Percentiles rank a stretch among this genome's conserved stretches.
These are phyloP conservation scores for Noccaea bulbosa DNA, from an alignment of 345 rosid species.

Conservation along the genomic window DNA sequence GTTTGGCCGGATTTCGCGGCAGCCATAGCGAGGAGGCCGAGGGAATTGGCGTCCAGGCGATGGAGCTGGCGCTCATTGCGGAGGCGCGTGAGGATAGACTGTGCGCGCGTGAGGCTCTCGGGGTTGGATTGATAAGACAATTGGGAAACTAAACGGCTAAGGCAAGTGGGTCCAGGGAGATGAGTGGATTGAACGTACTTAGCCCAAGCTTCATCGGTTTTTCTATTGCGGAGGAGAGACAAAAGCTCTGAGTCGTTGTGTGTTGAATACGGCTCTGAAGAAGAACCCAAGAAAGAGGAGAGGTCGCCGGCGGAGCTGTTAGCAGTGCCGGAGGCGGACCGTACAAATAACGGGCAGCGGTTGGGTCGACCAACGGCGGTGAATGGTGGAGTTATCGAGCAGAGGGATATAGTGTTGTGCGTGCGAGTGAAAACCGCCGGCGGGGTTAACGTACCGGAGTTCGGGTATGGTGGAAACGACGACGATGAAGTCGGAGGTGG, in stretches of 20 bases:
- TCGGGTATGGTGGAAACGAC: slow-evolving; percentile 27
- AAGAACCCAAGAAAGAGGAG: slow-evolving; percentile 18
- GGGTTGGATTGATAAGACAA: slow-evolving; percentile 67
- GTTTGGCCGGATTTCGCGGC: slow-evolving; percentile 79
- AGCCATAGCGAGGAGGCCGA: slow-evolving; percentile 82
- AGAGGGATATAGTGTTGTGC: slow-evolving; percentile 34
- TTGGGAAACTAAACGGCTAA: slow-evolving; percentile 90
- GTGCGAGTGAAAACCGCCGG: slow-evolving; percentile 13
- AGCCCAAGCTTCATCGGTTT: slow-evolving; percentile 84
- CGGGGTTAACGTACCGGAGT: background rate
- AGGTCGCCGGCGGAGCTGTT: slow-evolving; percentile 43
- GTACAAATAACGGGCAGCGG: slow-evolving; percentile 37
- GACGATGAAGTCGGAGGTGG: slow-evolving; percentile 47
- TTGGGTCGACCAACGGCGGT: slow-evolving; percentile 34
- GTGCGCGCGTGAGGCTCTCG: slow-evolving; percentile 72
- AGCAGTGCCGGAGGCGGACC: slow-evolving; percentile 43
- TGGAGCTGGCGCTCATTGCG: slow-evolving; percentile 84
- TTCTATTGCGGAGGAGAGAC: slow-evolving; percentile 71
- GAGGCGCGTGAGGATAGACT: slow-evolving; percentile 89
- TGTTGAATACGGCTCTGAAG: slow-evolving; percentile 31
- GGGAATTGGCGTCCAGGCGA: slow-evolving; percentile 90
- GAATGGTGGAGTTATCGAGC: slow-evolving; percentile 42
- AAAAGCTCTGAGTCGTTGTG: slow-evolving; percentile 64
- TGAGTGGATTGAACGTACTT: slow-evolving; percentile 59
- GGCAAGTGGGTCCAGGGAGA: slow-evolving; percentile 83